Evolutionary conservation across 495 filamentous ascomycete genomes (phyloP), one percentile per base, ranked within the genome.

Genomic region (Venustampulla echinocandica): DNA sequence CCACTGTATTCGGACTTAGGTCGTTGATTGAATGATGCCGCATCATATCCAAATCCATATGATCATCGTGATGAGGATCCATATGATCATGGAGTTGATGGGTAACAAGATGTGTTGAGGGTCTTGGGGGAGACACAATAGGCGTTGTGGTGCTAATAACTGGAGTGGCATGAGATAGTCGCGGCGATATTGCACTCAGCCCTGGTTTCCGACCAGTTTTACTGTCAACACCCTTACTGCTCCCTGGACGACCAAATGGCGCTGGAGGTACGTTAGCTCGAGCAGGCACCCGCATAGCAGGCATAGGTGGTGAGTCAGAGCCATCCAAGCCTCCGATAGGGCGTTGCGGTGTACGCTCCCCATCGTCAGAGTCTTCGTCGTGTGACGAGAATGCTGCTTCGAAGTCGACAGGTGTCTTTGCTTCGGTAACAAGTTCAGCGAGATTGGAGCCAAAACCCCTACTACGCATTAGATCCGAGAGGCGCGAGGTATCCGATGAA

Each of bases 1-100:
- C 77, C 23, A 82, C 67, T 4, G 87, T 87, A 51, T 87, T 77
- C 6, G 89, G 88, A 55, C 84, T 90, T 27, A 92, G 67, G 41
- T 87, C 83, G 22, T 40, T 46, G 10, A 73, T 52, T 17, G 68
- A 52, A 9, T 55, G 49, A 2, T 42, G 47, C 24, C 52, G 53
- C n/a, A 58, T 35, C 51, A 59, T 59, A 3, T 56, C 54, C 23
- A 56, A 37, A 44, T 61, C 56, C 22, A 48, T 40, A 19, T 56
- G 47, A 10, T 18, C 15, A 20, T 47, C 45, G 10, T 43, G 30
- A 37, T 45, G 42, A 21, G 67, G 68, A 39, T 79, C 75, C 46
- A 78, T 60, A 22, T 71, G 65, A 11, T 74, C 73, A 33, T 42
- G 24, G 13, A 28, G 36, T 13, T 69, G 61, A 40, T 71, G 68